Evolutionary conservation across 2,329 filamentous ascomycete species (phyloP).

Genomic region (Blastomyces emzantsi): DNA sequence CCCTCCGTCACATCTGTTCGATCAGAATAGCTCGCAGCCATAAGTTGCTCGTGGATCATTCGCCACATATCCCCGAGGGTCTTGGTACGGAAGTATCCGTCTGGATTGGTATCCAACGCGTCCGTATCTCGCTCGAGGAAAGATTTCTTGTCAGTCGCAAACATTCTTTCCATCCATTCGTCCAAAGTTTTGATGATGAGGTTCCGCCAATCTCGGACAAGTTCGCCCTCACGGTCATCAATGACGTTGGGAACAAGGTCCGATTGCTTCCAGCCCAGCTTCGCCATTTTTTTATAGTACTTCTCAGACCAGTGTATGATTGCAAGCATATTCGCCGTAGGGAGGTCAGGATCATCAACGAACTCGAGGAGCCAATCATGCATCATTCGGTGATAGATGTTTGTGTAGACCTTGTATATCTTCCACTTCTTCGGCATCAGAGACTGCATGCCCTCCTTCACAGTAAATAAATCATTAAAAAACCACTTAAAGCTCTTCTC

Average conservation of each 20-base stretch:
- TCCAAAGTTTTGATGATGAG: slow-evolving; percentile 94
- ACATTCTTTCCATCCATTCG: slow-evolving; percentile 96
- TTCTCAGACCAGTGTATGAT: slow-evolving; percentile 94
- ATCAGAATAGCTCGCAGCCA: slow-evolving; percentile 73
- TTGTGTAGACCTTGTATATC: slow-evolving; percentile 80
- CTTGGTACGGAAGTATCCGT: slow-evolving; percentile 84
- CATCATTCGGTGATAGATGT: slow-evolving; percentile 91
- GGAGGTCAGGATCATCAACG: slow-evolving; percentile 76
- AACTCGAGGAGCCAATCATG: slow-evolving; percentile 80
- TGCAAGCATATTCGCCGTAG: slow-evolving; percentile 75
- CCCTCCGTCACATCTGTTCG: slow-evolving; percentile 88
- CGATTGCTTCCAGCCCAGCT: slow-evolving; percentile 68
- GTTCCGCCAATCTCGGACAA: slow-evolving; percentile 87
- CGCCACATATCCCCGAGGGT: slow-evolving; percentile 93
- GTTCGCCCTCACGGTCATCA: slow-evolving; percentile 79
- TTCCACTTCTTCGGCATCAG: slow-evolving; percentile 96
- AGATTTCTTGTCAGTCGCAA: slow-evolving; percentile 67
- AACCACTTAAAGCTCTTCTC: slow-evolving; percentile 91
- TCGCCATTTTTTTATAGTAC: slow-evolving; percentile 93
- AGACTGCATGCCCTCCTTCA: slow-evolving; percentile 82
- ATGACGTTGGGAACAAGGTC: slow-evolving; percentile 80
- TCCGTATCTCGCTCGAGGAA: slow-evolving; percentile 71
- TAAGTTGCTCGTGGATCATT: slow-evolving; percentile 89
- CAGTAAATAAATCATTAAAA: slow-evolving; percentile 94
- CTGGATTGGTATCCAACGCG: slow-evolving; percentile 77